Base-by-base conservation (phyloP, 805 yeast genomes). In the Ogataea zsoltii region DNA sequence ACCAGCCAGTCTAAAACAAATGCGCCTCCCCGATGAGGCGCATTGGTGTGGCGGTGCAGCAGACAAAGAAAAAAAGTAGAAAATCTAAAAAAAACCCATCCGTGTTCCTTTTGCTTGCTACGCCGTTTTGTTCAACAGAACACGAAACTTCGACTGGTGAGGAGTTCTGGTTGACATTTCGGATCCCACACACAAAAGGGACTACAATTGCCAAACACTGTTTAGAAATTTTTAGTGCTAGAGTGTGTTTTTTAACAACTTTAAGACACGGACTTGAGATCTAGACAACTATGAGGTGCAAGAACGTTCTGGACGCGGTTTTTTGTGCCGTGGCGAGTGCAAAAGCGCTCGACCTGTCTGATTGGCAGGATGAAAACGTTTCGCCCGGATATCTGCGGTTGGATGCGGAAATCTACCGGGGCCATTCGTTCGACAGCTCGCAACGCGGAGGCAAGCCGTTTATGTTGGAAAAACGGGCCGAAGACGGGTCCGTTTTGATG, bases 401-500 rank as follows among this genome's bases (percentile, higher is more conserved):
- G 31, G 48, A 53, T 7, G 57, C 64, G 3, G 40, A 41, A 17
- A 49, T 59, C 19, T 46, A 35, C 17, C 53, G 60, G 28, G 64
- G 63, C 15, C 23, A 34, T 14, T 18, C 54, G 2, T 53, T 26
- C 23, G 30, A 29, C 11, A 43, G 48, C 11, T 53, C 62, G 1
- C 11, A 17, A 3, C 16, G 11, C 5, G 53, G 50, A 3, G 52
- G 39, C 3, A 46, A 52, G 30, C 55, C 68, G 3, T 32, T 15
- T 21, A 11, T 52, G 32, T 35, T 63, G 4, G 55, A 57, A 19
- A 64, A 57, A 42, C 51, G 69, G 23, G 47, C 54, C 14, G 53
- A 42, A 10, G 55, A 52, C 31, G 68, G 62, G 7, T 43, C 53
- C 2, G 66, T 66, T 9, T 54, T 57, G 3, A 60, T 71, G 44